Base-by-base conservation (phyloP, 345 rosid species). In the Combretum micranthum region DNA sequence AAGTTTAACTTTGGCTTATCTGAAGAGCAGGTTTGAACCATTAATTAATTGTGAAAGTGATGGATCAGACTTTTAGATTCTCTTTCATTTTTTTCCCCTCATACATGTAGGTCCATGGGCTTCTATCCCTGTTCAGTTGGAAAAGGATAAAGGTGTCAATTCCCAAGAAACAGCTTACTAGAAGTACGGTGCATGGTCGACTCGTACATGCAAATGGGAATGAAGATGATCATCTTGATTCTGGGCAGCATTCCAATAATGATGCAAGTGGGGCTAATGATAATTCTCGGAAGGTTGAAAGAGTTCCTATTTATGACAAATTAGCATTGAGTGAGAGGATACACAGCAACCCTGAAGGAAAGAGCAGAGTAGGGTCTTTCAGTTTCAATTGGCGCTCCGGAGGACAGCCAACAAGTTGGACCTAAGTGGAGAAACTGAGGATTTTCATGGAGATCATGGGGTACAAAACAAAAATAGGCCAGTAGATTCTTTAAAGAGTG, bases 1-100 rank as follows among this genome's bases (percentile, higher is more conserved):
- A 83, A 83, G 82, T 86, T 86, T 53, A 78, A 72, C 37, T 83
- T 86, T 66, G 93, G 93, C 18, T 76, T 83, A 53, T 83, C 85
- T 0, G 65, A 72, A 58, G 68, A 50, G 66, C 88, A 83, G 88
- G 93, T 85, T 51, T 15, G n/a, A 55, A 13, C 42, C 21, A 14
- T 14, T 17, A 21, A 50, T 52, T 21, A 43, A 17, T n/a, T 50
- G 56, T 44, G 44, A 15, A 46, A 44, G 39, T 42, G 22, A 46
- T 22, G 49, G 42, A 48, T 59, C 39, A 57, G 47, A 22, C 59
- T 19, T 4, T 63, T 1, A 16, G 25, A 32, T 17, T 44, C 42
- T 52, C 2, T 2, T 2, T 52, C 26, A 14, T 42, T 23, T 25
- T 25, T 9, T 42, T 42, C 56, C 42, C 14, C 16, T 60, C 14